A percentile compares a stretch with the other conserved stretches of the same genome.
These are phyloP conservation scores for Paxillus ammoniavirescens DNA, from an alignment of 768 basidiomycete species.

Conservation along the genomic window DNA sequence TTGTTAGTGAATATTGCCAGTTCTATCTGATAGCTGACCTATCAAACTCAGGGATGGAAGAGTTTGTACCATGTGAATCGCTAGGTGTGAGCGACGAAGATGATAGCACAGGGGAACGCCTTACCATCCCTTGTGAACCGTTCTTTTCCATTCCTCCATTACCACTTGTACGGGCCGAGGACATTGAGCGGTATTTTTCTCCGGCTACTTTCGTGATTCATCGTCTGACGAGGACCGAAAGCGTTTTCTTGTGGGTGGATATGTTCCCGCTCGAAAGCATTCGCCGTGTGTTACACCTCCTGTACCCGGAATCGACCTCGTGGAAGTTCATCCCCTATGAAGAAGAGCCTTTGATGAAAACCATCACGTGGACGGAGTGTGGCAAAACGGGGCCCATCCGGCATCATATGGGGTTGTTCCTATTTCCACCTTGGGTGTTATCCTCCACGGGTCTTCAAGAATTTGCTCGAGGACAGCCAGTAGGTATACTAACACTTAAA, in stretches of 20 bases:
- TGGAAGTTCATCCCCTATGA: constrained; percentile 31
- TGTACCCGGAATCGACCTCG: constrained; percentile 25
- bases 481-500: constrained; percentile 4
- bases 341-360: constrained; percentile 23
- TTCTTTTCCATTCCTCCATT: constrained; percentile 35
- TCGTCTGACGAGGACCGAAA: constrained; percentile 19
- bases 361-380: constrained; percentile 28
- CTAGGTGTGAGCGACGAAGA: constrained; percentile 40
- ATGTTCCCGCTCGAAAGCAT: constrained; percentile 51
- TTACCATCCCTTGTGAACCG: constrained; percentile 45
- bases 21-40: constrained; percentile 3
- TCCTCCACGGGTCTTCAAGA: constrained; percentile 32
- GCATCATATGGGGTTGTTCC: constrained; percentile 27
- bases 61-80: constrained; percentile 34
- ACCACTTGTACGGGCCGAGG: constrained; percentile 37
- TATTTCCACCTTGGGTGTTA: constrained; percentile 42
- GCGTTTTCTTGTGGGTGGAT: constrained; percentile 49
- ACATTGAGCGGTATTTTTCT: constrained; percentile 42
- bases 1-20: constrained; percentile 34
- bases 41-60: constrained; percentile 37
- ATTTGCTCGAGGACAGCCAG: constrained; percentile 28
- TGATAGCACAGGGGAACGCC: constrained; percentile 35
- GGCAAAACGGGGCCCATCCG: constrained; percentile 11
- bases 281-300: constrained; percentile 38
- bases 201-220: background rate